These are phyloP conservation scores for Wakefieldia striispora DNA, from an alignment of 768 basidiomycete genomes.

Conservation along the genomic window DNA sequence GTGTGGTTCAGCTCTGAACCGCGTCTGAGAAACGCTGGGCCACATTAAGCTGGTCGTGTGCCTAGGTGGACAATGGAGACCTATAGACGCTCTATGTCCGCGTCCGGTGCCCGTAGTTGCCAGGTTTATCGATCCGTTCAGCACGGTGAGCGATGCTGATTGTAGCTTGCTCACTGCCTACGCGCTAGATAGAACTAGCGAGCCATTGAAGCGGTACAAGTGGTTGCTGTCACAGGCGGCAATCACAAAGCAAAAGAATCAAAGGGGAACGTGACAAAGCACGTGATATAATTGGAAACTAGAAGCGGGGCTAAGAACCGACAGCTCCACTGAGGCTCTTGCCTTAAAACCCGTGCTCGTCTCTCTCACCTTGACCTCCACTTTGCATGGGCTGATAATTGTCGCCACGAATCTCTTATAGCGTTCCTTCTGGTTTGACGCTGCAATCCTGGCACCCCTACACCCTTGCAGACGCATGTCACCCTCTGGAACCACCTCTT, in stretches of 20 bases:
- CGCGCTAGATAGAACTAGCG: too few species aligned
- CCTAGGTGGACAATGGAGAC: too few species aligned
- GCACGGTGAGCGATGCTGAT: neutral
- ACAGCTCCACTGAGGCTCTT: constrained; percentile 2
- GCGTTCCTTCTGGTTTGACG: neutral
- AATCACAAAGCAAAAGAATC: too few species aligned
- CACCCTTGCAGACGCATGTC: constrained; percentile 24
- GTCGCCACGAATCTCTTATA: neutral
- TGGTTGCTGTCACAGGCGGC: too few species aligned
- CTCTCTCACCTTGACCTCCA: neutral
- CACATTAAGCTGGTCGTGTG: too few species aligned
- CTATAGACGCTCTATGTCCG: constrained; percentile 17
- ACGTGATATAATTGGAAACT: constrained; percentile 13
- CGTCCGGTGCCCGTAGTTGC: neutral
- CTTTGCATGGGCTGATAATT: constrained; percentile 19
- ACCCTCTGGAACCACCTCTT: constrained; percentile 1
- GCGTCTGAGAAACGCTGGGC: too few species aligned
- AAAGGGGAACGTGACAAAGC: neutral
- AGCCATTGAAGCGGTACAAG: neutral
- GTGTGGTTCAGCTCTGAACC: too few species aligned
- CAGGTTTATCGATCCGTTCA: neutral
- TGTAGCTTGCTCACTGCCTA: constrained; percentile 5
- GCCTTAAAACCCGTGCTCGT: constrained; percentile 2
- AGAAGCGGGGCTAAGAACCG: constrained; percentile 9
- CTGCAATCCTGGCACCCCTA: constrained; percentile 20